Conservation (phyloP, 2,329 filamentous ascomycete genomes). For the Pyricularia sp. region DNA sequence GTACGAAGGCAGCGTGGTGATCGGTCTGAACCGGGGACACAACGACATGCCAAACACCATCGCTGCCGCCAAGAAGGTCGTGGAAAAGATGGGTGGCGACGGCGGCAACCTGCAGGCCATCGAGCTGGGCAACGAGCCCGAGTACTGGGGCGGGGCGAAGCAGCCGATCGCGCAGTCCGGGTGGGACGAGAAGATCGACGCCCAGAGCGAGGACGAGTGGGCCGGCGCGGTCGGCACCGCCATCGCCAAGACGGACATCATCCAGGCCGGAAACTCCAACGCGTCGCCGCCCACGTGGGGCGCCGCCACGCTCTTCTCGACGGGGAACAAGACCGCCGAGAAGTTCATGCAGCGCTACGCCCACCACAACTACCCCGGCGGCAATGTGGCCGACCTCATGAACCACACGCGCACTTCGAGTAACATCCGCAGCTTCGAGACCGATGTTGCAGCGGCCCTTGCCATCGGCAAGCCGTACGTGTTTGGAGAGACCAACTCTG, state of each 20-base stretch:
- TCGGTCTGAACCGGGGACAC: constrained; percentile 40
- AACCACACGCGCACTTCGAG: constrained; percentile 26
- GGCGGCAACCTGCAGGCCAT: constrained; percentile 34
- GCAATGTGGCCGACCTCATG: constrained; percentile 28
- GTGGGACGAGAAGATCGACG: constrained; percentile 23
- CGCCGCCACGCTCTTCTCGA: constrained; percentile 23
- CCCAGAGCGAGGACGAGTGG: constrained; percentile 26
- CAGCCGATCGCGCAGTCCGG: constrained; percentile 24
- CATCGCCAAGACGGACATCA: constrained; percentile 19
- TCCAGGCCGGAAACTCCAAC: constrained; percentile 28
- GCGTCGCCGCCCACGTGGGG: constrained; percentile 22
- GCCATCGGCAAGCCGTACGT: constrained; percentile 28
- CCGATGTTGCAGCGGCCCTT: constrained; percentile 25
- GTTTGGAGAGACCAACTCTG: constrained; percentile 37
- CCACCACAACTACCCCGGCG: constrained; percentile 36
- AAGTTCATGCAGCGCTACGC: constrained; percentile 28
- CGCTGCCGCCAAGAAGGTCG: constrained; percentile 31
- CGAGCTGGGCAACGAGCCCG: constrained; percentile 44
- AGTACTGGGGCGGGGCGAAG: constrained; percentile 25
- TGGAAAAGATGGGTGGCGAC: constrained; percentile 21
- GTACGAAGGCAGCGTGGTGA: constrained; percentile 35
- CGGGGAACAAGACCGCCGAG: constrained; percentile 21
- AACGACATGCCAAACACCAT: constrained; percentile 42
- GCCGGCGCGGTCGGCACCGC: constrained; percentile 21
- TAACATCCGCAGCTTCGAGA: constrained; percentile 24